Conservation (phyloP, 176 grass and related monocot genomes). For the Panicum miliaceum region DNA sequence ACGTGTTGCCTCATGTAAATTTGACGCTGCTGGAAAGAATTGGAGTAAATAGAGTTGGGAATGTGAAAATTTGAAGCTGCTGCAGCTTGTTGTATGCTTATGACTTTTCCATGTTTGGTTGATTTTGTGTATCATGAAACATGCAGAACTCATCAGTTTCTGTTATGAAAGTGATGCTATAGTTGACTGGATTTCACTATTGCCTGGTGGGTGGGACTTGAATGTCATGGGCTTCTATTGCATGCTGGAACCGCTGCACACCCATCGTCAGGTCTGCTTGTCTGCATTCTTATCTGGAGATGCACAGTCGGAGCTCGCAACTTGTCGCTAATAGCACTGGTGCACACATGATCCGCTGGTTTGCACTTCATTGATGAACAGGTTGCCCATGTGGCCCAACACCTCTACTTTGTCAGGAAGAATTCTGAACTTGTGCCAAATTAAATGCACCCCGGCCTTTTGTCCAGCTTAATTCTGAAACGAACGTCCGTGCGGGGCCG, state of each 20-base stretch:
- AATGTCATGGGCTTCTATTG: neutral
- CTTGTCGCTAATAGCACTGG: neutral
- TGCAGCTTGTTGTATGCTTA: neutral
- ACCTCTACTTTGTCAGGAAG: too few species aligned
- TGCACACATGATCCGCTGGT: neutral
- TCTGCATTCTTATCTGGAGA: neutral
- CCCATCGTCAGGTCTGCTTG: neutral
- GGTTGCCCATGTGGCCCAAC: neutral
- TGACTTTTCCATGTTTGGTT: neutral
- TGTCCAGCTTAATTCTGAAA: conserved; percentile 27
- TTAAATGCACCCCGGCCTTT: too few species aligned
- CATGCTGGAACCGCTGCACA: neutral
- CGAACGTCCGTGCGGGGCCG: conserved; percentile 39
- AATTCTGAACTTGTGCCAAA: too few species aligned
- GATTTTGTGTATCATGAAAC: neutral
- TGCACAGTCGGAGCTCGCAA: too few species aligned
- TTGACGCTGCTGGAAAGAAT: conserved; percentile 28
- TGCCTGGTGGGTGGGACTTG: neutral
- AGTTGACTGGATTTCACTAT: neutral
- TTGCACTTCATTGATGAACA: neutral
- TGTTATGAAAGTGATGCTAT: neutral
- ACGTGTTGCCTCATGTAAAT: conserved; percentile 27
- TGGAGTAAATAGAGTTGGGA: neutral
- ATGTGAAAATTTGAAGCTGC: neutral
- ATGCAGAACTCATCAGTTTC: neutral